phyloP scores from a whole-genome alignment of 176 grass and related monocot genomes.

The Cenchrus americanus region DNA sequence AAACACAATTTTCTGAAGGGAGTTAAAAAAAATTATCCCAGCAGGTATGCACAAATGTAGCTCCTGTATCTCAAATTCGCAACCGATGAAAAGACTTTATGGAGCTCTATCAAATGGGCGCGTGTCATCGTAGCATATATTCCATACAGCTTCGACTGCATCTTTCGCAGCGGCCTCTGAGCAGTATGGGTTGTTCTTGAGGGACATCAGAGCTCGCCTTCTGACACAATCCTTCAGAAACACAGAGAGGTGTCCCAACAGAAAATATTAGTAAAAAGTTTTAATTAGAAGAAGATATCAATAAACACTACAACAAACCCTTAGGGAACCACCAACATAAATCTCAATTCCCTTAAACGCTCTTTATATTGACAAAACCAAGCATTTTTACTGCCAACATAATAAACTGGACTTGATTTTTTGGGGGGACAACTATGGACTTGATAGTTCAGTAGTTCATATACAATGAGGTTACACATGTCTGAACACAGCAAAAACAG shows the following conservation, averaged over 20 bases:
- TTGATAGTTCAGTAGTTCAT: not conserved
- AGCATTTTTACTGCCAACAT: not conserved
- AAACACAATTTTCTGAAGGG: slow-evolving; percentile 36
- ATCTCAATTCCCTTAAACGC: not conserved
- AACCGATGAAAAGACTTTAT: slow-evolving; percentile 20
- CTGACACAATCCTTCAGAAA: slow-evolving; percentile 81
- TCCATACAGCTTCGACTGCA: slow-evolving; percentile 87
- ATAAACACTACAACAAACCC: not conserved
- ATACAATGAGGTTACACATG: slow-evolving; percentile 3
- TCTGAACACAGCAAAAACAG: slow-evolving; percentile 4
- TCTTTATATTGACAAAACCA: slow-evolving; percentile 10
- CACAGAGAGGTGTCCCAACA: slow-evolving; percentile 23
- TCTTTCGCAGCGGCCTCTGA: slow-evolving; percentile 73
- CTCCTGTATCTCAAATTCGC: not conserved
- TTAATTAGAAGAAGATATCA: too few species aligned
- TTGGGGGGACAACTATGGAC: not conserved
- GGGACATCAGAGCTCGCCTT: slow-evolving; percentile 72
- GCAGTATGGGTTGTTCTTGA: slow-evolving; percentile 72
- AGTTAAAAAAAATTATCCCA: slow-evolving; percentile 29
- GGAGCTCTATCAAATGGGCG: slow-evolving; percentile 87
- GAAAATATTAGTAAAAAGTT: slow-evolving; percentile 8
- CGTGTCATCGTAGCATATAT: slow-evolving; percentile 89
- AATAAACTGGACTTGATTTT: not conserved
- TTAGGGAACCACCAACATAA: not conserved
- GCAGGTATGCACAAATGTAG: slow-evolving; percentile 9